These are phyloP conservation scores for Kwoniella newhampshirensis DNA, from an alignment of 768 basidiomycete species.

Conservation along the genomic window DNA sequence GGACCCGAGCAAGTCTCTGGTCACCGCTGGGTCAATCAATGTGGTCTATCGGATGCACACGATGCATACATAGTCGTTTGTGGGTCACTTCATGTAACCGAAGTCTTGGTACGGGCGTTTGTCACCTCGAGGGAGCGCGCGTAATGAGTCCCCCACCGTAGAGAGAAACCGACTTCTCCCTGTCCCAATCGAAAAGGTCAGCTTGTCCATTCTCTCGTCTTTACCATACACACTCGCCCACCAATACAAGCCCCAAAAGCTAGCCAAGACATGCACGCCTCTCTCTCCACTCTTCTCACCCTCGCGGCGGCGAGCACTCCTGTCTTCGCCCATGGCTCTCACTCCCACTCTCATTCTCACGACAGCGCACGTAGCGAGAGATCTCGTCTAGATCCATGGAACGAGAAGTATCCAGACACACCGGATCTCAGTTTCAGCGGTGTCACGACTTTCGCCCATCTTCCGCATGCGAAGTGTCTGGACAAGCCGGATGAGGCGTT, in stretches of 20 bases:
- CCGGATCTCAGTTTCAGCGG: slow-evolving; percentile 75
- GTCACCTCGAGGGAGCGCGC: too few relatives aligned
- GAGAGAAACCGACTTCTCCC: too few relatives aligned
- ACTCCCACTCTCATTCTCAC: neutral
- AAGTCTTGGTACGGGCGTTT: too few relatives aligned
- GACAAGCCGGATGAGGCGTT: slow-evolving; percentile 61
- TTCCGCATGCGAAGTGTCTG: slow-evolving; percentile 71
- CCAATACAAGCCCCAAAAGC: neutral
- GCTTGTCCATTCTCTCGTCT: too few relatives aligned
- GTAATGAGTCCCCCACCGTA: too few relatives aligned
- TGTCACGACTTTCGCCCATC: slow-evolving; percentile 76
- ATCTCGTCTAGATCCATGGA: slow-evolving; percentile 32
- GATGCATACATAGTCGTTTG: too few relatives aligned
- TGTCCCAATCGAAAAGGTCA: too few relatives aligned
- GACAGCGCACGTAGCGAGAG: neutral
- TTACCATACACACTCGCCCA: too few relatives aligned
- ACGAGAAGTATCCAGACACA: slow-evolving; percentile 20
- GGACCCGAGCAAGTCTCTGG: too few relatives aligned
- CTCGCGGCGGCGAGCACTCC: neutral
- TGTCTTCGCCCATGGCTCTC: slow-evolving; percentile 2
- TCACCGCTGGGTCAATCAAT: too few relatives aligned
- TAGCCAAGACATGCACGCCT: slow-evolving; percentile 10
- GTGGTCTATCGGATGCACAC: too few relatives aligned
- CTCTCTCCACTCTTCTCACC: neutral
- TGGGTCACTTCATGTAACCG: too few relatives aligned